phyloP scores from a whole-genome alignment of 371 early-diverging fungal genomes.

The Gilbertella persicaria region DNA sequence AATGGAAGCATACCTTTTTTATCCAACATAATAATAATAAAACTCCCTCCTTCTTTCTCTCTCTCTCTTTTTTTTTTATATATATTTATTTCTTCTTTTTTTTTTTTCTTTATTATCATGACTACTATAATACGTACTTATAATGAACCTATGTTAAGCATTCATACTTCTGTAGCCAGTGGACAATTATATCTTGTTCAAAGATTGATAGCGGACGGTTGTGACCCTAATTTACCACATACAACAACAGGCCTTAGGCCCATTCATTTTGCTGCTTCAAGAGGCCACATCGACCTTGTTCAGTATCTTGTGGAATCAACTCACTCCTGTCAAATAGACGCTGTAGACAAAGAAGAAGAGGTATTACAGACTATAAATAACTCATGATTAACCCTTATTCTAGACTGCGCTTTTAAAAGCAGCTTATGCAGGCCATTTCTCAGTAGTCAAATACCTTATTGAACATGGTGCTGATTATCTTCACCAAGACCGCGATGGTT shows the following conservation, averaged over 20 bases:
- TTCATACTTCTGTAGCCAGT: conserved; percentile 9
- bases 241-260: conserved; percentile 55
- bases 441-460: conserved; percentile 58
- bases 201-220: conserved; percentile 10
- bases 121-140: conserved; percentile 4
- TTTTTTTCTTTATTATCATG: not conserved
- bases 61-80: conserved; percentile 1
- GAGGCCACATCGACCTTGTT: conserved; percentile 61
- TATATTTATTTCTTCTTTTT: not conserved
- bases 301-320: conserved; percentile 50
- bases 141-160: conserved; percentile 1
- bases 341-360: conserved; percentile 66
- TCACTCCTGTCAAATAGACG: conserved; percentile 55
- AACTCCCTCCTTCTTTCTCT: not conserved
- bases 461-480: conserved; percentile 51
- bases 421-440: conserved; percentile 60
- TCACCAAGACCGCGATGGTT: conserved; percentile 69
- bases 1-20: not conserved
- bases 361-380: conserved; percentile 24
- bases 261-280: conserved; percentile 62
- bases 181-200: conserved; percentile 13
- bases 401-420: conserved; percentile 78
- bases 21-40: not conserved
- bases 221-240: conserved; percentile 17
- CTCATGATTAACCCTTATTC: not conserved